Evolutionary conservation across 2,329 filamentous ascomycete species (phyloP), one percentile per base, ranked within the genome.

Genomic region (Aspergillus alliaceus): DNA sequence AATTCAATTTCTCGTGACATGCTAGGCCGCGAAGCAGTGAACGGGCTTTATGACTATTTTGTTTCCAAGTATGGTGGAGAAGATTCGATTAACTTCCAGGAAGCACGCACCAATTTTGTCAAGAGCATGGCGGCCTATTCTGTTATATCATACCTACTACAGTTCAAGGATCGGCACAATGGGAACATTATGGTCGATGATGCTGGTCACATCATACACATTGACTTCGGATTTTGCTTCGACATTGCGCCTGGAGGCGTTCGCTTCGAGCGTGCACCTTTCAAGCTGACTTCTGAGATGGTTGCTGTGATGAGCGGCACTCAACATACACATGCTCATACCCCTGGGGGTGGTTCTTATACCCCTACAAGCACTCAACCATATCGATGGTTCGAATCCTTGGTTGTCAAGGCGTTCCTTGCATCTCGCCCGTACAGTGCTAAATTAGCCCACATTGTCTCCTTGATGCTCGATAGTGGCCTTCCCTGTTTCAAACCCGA

Each of bases 131-230:
- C 96, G 0, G 96, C 95, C 12, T 99, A 99, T 80, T 96, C 90
- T 18, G 89, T 99, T 68, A 98, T 99, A 64, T 96, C 91, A 0
- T 99, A 96, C 78, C 82, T 99, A 14, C 80, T 99, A 35, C 96
- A 99, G 70, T 98, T 99, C 87, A 99, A 99, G 76, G 95, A 99
- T 73, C 88, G 95, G 3, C 95, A 99, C 79, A 99, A 99, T 74
- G 95, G 95, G 60, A 99, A 99, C 80, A 99, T 99, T 80, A 99
- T 99, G 96, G 88, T 99, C 62, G 93, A 99, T 73, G 93, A 97
- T 69, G 90, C 90, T 0, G 95, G 96, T 4, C 95, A 99, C 76
- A 96, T 99, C 69, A 85, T 99, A 53, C 95, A 99, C 79, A 98
- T 99, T 66, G 95, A 99, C 74, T 99, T 99, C 70, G 95, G 95